A percentile compares a stretch with the other conserved stretches of the same genome.
Conservation (phyloP, 805 yeast species). For the Torulaspora maleeae region DNA sequence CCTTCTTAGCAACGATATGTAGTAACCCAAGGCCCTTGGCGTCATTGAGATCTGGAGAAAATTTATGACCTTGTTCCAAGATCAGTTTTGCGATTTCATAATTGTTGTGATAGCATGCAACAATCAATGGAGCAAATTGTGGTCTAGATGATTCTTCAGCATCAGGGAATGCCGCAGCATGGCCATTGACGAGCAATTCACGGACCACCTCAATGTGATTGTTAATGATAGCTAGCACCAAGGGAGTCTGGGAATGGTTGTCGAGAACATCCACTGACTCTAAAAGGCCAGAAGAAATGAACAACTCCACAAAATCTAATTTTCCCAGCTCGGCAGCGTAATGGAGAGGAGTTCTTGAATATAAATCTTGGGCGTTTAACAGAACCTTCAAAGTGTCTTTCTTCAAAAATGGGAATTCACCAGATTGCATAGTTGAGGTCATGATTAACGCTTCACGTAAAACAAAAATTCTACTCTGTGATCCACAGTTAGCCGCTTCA, state of each 20-base stretch:
- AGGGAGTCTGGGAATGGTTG: constrained; percentile 75
- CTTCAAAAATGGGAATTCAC: constrained; percentile 11
- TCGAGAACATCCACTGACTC: constrained; percentile 45
- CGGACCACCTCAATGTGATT: constrained; percentile 54
- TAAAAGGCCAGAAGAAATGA: constrained; percentile 35
- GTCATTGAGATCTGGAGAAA: constrained; percentile 41
- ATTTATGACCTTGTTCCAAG: constrained; percentile 40
- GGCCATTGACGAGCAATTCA: constrained; percentile 43
- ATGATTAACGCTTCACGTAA: constrained; percentile 22
- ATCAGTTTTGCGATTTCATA: constrained; percentile 62
- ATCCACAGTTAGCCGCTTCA: constrained; percentile 45
- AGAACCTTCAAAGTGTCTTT: constrained; percentile 24
- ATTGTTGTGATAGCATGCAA: constrained; percentile 85
- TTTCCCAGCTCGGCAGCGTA: constrained; percentile 68
- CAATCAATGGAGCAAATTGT: constrained; percentile 70
- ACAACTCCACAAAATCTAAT: constrained; percentile 39
- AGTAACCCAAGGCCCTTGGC: constrained; percentile 87
- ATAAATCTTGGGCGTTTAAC: constrained; percentile 50
- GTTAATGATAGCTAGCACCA: constrained; percentile 71
- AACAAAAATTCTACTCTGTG: constrained; percentile 29
- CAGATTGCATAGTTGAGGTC: constrained; percentile 5
- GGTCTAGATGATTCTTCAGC: constrained; percentile 49
- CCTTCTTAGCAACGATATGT: constrained; percentile 84
- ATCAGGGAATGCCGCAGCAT: constrained; percentile 44
- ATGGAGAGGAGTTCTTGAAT: constrained; percentile 81